Base-by-base conservation (phyloP, 2,329 filamentous ascomycete genomes). In the Cercospora sp. region DNA sequence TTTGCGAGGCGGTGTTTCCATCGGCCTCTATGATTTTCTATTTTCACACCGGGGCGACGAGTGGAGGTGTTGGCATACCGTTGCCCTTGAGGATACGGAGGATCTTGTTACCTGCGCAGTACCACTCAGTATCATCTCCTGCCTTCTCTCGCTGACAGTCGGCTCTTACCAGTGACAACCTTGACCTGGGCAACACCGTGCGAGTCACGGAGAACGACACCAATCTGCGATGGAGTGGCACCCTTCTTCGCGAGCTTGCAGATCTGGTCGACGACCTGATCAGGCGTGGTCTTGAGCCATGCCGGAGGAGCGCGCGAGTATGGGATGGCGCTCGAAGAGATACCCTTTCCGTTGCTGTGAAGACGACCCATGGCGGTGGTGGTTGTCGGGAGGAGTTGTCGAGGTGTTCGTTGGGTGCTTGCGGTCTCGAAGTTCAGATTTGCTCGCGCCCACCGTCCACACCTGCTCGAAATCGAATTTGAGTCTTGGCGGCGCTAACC, bases 291-390 rank as follows among this genome's bases (percentile, higher is more conserved):
- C 91, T 99, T 99, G 85, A 98, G 87, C 95, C 95, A 99, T 77
- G 94, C 88, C 72, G 95, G 94, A 74, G 93, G 83, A 78, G 88
- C 90, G 86, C 95, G 94, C 77, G 93, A 97, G 90, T 98, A 99
- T 81, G 96, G 95, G 85, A 98, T 86, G 80, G 95, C 93, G 73
- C 93, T 97, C 86, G 92, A 85, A 77, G 93, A 93, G 86, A 99
- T 99, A 85, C 95, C 96, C 92, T 98, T 98, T 87, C 95, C 94
- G 81, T 97, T 97, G 89, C 88, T 92, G 91, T 99, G 96, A 91
- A 98, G 90, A 88, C 94, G 90, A 90, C 94, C 93, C 93, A 96
- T 96, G 77, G 84, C 91, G 84, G 79, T 78, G 75, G 78, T 77
- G 67, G 59, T 71, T 67, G 69, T 51, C 45, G 45, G 12, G 45